These are phyloP conservation scores for Gentiana macrophylla DNA, from an alignment of 257 asterid species.

Conservation along the genomic window DNA sequence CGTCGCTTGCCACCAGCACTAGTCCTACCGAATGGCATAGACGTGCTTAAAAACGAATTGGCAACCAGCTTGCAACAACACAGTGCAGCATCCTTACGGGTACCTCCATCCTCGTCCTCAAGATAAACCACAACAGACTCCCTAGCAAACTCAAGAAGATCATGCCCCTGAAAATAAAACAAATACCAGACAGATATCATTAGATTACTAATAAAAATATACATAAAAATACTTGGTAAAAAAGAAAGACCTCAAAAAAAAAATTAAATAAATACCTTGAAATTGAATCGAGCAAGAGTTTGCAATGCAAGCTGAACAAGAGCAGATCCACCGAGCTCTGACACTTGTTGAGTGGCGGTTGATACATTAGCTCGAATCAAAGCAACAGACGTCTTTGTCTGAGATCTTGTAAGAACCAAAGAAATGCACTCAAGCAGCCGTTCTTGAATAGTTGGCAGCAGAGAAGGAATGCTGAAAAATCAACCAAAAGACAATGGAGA, in stretches of 20 bases:
- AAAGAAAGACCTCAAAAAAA: too few relatives aligned
- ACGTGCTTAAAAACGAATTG: conserved; percentile 67
- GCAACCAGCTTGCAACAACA: conserved; percentile 94
- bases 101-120: conserved; percentile 93
- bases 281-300: conserved; percentile 82
- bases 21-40: conserved; percentile 60
- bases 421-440: conserved; percentile 90
- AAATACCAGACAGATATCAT: background rate
- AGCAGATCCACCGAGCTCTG: conserved; percentile 80
- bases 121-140: conserved; percentile 81
- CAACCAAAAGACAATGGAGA: conserved; percentile 1
- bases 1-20: conserved; percentile 91
- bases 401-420: conserved; percentile 68
- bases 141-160: conserved; percentile 93
- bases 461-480: conserved; percentile 71
- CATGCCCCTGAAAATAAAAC: conserved; percentile 65
- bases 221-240: too few relatives aligned
- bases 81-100: conserved; percentile 94
- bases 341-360: conserved; percentile 50
- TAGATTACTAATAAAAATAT: too few relatives aligned
- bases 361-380: conserved; percentile 48
- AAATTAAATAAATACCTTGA: conserved; percentile 41
- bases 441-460: conserved; percentile 82
- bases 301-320: conserved; percentile 91
- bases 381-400: conserved; percentile 50